These are phyloP conservation scores for Paecilomyces dactylethromorphus DNA, from an alignment of 2,329 filamentous ascomycete genomes.

Conservation along the genomic window DNA sequence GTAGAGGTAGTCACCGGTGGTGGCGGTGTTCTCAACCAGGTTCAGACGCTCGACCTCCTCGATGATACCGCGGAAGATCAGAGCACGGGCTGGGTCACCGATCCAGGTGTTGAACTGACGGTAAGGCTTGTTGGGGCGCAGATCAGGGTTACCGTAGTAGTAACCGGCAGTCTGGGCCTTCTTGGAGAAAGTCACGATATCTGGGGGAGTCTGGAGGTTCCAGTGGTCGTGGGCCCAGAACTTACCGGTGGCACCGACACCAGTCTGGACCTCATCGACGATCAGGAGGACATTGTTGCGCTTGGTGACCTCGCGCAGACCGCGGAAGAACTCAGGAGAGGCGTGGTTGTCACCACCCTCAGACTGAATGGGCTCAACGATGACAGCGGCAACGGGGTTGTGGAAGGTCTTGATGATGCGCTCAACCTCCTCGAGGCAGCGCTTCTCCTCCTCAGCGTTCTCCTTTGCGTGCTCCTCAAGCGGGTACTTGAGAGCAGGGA, in stretches of 20 bases:
- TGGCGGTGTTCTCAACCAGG: slow-evolving; percentile 73
- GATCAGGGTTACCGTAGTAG: slow-evolving; percentile 74
- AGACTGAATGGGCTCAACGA: slow-evolving; percentile 87
- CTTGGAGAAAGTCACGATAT: slow-evolving; percentile 94
- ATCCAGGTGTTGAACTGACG: slow-evolving; percentile 98
- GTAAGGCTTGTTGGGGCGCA: slow-evolving; percentile 88
- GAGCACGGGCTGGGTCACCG: slow-evolving; percentile 78
- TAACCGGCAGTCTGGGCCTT: slow-evolving; percentile 92
- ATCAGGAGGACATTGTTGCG: slow-evolving; percentile 67
- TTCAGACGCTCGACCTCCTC: slow-evolving; percentile 69
- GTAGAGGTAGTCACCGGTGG: slow-evolving; percentile 73
- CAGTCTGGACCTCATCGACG: slow-evolving; percentile 91
- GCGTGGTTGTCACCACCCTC: slow-evolving; percentile 95
- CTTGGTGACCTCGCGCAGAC: slow-evolving; percentile 70
- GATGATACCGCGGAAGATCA: slow-evolving; percentile 82
- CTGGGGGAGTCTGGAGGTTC: slow-evolving; percentile 70
- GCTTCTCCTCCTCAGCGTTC: slow-evolving; percentile 75
- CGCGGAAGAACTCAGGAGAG: slow-evolving; percentile 77
- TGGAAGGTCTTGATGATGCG: slow-evolving; percentile 72
- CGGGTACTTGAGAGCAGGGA: slow-evolving; percentile 80
- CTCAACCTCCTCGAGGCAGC: slow-evolving; percentile 77
- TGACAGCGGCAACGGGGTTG: slow-evolving; percentile 70
- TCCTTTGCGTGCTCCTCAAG: slow-evolving; percentile 72
- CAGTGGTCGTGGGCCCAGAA: slow-evolving; percentile 98
- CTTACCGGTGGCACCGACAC: slow-evolving; percentile 83